Conservation (phyloP, 768 basidiomycete genomes). For the Trametes punicea region DNA sequence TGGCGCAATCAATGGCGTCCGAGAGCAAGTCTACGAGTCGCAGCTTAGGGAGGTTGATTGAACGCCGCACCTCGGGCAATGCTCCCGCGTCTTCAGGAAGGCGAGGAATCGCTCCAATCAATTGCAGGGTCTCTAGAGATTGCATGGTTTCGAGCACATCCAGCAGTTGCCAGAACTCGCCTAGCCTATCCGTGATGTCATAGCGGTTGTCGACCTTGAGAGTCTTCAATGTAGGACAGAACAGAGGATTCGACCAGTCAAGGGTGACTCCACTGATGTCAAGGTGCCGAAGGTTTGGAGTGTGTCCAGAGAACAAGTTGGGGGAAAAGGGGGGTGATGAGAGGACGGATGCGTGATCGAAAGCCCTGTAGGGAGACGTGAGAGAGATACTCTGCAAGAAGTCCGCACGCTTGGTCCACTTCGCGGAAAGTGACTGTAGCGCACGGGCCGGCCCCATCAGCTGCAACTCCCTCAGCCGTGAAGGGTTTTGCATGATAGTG, state of each 20-base stretch:
- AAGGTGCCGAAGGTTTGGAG: background rate
- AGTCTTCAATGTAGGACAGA: conserved; percentile 1
- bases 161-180: background rate
- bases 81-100: background rate
- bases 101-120: conserved; percentile 1
- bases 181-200: background rate
- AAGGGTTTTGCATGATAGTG: background rate
- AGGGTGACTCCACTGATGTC: background rate
- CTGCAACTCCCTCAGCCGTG: background rate
- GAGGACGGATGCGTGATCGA: background rate
- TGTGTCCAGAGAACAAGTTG: background rate
- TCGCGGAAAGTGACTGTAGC: background rate
- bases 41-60: background rate
- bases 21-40: background rate
- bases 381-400: background rate
- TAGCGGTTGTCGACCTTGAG: background rate
- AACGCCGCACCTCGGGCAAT: background rate
- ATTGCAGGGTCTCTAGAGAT: background rate
- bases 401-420: background rate
- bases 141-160: background rate
- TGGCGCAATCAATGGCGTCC: background rate
- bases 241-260: conserved; percentile 1
- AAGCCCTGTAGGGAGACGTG: background rate
- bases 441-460: background rate
- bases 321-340: background rate